Percentiles rank a stretch among this genome's conserved stretches.
These are phyloP conservation scores for Solanum peruvianum DNA, from an alignment of 257 asterid genomes.

Conservation along the genomic window DNA sequence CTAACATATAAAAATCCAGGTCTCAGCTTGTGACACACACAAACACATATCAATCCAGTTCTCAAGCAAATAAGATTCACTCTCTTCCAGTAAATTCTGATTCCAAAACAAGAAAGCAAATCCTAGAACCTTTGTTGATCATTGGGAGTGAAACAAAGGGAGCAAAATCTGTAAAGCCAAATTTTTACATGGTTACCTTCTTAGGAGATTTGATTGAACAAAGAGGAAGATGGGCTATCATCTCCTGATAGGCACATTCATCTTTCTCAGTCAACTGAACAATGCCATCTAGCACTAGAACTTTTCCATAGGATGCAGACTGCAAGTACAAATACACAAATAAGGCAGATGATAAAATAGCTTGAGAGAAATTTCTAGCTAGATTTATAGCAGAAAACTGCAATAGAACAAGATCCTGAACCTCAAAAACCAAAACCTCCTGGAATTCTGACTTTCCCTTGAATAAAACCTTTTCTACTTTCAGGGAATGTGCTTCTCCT, in stretches of 20 bases:
- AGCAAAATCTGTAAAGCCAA: neutral
- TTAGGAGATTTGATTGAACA: constrained; percentile 81
- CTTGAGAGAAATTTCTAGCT: neutral
- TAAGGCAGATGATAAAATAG: neutral
- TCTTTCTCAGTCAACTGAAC: constrained; percentile 98
- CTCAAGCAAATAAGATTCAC: neutral
- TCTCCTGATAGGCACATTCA: constrained; percentile 98
- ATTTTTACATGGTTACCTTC: constrained; percentile 32
- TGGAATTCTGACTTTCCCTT: constrained; percentile 73
- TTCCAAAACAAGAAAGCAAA: neutral
- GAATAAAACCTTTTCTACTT: constrained; percentile 70
- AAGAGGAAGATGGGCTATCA: constrained; percentile 94
- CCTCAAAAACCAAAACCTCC: constrained; percentile 96
- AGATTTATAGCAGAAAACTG: neutral
- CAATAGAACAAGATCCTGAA: constrained; percentile 17
- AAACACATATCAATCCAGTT: neutral
- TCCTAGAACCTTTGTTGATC: neutral
- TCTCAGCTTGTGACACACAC: neutral
- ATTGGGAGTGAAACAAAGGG: neutral
- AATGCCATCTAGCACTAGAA: constrained; percentile 93
- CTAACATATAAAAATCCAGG: neutral
- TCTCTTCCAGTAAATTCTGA: neutral
- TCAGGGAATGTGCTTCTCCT: constrained; percentile 95
- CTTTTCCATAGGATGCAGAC: constrained; percentile 82
- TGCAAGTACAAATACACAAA: constrained; percentile 14